Percentiles rank a stretch among this genome's conserved stretches.
These are phyloP conservation scores for Termitomyces sp. DNA, from an alignment of 768 basidiomycete species.

Conservation along the genomic window DNA sequence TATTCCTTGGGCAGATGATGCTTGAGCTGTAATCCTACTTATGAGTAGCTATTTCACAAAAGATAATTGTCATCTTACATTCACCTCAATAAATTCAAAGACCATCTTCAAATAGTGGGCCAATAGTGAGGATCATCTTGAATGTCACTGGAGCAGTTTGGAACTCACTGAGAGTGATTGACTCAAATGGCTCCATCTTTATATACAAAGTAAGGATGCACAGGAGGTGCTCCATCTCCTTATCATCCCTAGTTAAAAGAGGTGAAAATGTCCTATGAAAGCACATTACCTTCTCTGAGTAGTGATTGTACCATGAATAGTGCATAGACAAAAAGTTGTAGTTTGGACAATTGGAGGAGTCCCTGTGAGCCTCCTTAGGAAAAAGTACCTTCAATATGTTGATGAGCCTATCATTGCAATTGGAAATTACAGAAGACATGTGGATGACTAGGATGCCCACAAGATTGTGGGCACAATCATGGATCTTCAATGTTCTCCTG, in stretches of 20 bases:
- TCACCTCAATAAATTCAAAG: background rate
- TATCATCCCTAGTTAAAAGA: background rate
- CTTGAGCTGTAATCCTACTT: slow-evolving; percentile 12
- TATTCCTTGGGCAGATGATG: slow-evolving; percentile 18
- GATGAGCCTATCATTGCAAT: background rate
- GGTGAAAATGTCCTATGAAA: background rate
- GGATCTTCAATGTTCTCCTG: background rate
- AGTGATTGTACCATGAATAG: background rate
- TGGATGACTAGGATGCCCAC: background rate
- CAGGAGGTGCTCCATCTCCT: background rate
- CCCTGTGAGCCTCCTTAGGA: background rate
- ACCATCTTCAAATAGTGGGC: background rate
- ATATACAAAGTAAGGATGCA: background rate
- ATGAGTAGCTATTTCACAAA: background rate
- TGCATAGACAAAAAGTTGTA: background rate
- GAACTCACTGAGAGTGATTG: background rate
- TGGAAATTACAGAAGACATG: background rate
- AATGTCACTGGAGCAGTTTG: background rate
- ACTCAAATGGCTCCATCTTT: background rate
- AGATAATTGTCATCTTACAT: background rate
- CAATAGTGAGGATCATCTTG: background rate
- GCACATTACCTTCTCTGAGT: background rate
- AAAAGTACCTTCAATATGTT: too few species aligned
- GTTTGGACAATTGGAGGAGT: background rate
- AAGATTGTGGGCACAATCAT: background rate